Evolutionary conservation across 2,329 filamentous ascomycete species (phyloP).

Genomic region (Cyclaneusma minus): DNA sequence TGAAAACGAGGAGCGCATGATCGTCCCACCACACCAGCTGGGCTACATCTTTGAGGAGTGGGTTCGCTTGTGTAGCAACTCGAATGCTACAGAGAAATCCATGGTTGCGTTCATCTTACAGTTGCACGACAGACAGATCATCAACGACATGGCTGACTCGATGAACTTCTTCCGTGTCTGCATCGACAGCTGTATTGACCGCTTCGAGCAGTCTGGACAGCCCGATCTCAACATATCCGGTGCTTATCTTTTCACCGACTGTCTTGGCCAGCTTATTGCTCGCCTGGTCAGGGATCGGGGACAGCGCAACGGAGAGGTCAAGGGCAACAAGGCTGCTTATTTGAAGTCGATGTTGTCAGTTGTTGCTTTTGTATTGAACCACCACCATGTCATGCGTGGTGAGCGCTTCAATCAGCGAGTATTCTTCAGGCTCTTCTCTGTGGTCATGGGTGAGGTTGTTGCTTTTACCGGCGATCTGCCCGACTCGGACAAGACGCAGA

Average conservation of each 20-base stretch:
- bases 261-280: constrained; percentile 66
- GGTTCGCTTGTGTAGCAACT: constrained; percentile 67
- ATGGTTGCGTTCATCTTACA: constrained; percentile 69
- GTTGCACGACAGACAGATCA: constrained; percentile 56
- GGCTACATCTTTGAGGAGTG: constrained; percentile 96
- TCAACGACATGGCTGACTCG: constrained; percentile 62
- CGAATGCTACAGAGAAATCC: constrained; percentile 58
- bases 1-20: constrained; percentile 36
- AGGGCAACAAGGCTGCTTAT: constrained; percentile 50
- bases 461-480: constrained; percentile 39
- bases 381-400: constrained; percentile 67
- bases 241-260: constrained; percentile 52
- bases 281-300: constrained; percentile 59
- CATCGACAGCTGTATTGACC: constrained; percentile 63
- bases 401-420: constrained; percentile 77
- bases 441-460: constrained; percentile 63
- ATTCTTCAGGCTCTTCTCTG: constrained; percentile 81
- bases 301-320: constrained; percentile 40
- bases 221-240: constrained; percentile 42
- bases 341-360: constrained; percentile 66
- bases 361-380: constrained; percentile 66
- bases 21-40: constrained; percentile 62
- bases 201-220: constrained; percentile 56
- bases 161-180: constrained; percentile 66
- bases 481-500: constrained; percentile 51